A percentile compares a stretch with the other conserved stretches of the same genome.
These are phyloP conservation scores for Anisogramma anomala DNA, from an alignment of 2,329 filamentous ascomycete species.

Conservation along the genomic window DNA sequence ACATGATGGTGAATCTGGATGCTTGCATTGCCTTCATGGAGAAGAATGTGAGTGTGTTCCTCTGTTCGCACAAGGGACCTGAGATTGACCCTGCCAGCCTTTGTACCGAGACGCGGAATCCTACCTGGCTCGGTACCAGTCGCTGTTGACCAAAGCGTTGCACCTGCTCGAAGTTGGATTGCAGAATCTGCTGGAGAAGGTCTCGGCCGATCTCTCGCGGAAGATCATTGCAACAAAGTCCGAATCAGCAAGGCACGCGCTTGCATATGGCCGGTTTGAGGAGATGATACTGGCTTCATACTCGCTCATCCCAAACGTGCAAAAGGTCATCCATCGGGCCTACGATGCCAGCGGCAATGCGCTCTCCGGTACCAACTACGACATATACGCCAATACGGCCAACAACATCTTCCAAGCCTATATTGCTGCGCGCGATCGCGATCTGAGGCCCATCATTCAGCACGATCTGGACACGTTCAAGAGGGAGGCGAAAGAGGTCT, in stretches of 20 bases:
- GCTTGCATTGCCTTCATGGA: constrained; percentile 90
- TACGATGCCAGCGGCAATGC: constrained; percentile 42
- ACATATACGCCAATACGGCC: constrained; percentile 43
- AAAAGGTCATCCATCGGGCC: constrained; percentile 37
- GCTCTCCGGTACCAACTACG: constrained; percentile 31
- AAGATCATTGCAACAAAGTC: constrained; percentile 45
- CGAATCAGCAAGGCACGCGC: constrained; percentile 46
- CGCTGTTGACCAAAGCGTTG: constrained; percentile 59
- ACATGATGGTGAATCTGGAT: constrained; percentile 80
- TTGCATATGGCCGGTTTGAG: constrained; percentile 49
- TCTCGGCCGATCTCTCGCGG: constrained; percentile 41
- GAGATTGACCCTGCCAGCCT: constrained; percentile 24
- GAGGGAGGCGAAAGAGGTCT: constrained; percentile 37
- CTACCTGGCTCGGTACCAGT: constrained; percentile 77
- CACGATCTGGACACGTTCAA: constrained; percentile 44
- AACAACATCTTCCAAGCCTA: constrained; percentile 45
- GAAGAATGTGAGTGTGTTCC: constrained; percentile 50
- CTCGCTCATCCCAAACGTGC: constrained; percentile 43
- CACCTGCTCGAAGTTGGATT: constrained; percentile 50
- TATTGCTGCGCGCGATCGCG: constrained; percentile 39
- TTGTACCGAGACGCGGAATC: constrained; percentile 78
- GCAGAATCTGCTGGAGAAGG: constrained; percentile 38
- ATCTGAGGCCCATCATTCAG: constrained; percentile 40
- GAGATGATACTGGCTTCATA: constrained; percentile 47
- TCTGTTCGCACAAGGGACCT: neutral